phyloP scores from a whole-genome alignment of 2,329 filamentous ascomycete genomes.

The Phaeosphaeria sp. region DNA sequence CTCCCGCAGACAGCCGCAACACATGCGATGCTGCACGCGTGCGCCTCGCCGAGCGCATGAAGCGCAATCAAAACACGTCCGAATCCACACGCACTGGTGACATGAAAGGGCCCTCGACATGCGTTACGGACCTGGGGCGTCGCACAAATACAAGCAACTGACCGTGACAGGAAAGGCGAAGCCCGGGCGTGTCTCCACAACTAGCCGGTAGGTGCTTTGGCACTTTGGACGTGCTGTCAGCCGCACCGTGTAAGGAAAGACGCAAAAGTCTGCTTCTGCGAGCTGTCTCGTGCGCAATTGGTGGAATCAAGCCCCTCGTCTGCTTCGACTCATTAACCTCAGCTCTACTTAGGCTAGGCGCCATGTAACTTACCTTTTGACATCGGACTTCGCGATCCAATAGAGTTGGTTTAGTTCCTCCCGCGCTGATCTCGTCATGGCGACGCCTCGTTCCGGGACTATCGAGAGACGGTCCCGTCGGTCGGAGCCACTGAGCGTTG shows the following conservation, averaged over 20 bases:
- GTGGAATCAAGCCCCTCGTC: slow-evolving; percentile 1
- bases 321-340: slow-evolving; percentile 3
- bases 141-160: slow-evolving; percentile 29
- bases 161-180: slow-evolving; percentile 21
- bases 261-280: slow-evolving; percentile 10
- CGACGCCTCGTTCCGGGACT: slow-evolving; percentile 12
- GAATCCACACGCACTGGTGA: slow-evolving; percentile 5
- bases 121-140: slow-evolving; percentile 8
- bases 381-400: slow-evolving; percentile 17
- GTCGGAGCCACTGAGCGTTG: slow-evolving; percentile 20
- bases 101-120: slow-evolving; percentile 10
- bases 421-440: slow-evolving; percentile 18
- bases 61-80: slow-evolving; percentile 19
- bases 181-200: slow-evolving; percentile 22
- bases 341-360: slow-evolving; percentile 6
- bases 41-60: slow-evolving; percentile 13
- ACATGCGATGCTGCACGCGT: not conserved
- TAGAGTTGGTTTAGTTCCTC: slow-evolving; percentile 16
- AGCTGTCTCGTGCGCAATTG: slow-evolving; percentile 8
- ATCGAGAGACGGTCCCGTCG: slow-evolving; percentile 16
- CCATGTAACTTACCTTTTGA: slow-evolving; percentile 7
- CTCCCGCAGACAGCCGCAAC: slow-evolving; percentile 15
- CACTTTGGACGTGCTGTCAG: slow-evolving; percentile 17
- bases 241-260: slow-evolving; percentile 10
- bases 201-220: slow-evolving; percentile 11